Base-by-base conservation (phyloP, 2,329 filamentous ascomycete species). In the Pseudogymnoascus sp. region DNA sequence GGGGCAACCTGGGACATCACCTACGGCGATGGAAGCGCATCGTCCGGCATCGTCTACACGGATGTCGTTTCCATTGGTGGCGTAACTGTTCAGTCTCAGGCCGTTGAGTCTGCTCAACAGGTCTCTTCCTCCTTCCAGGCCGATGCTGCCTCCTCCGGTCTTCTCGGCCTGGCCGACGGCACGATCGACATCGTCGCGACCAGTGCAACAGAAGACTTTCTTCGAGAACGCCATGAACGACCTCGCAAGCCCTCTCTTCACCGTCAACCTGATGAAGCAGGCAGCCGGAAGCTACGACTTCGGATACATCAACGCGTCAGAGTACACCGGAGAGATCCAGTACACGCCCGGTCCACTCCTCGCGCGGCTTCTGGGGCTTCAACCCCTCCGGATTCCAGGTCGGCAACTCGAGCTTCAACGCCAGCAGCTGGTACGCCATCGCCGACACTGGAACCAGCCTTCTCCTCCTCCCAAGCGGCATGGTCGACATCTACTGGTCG, bases 131-230 rank as follows among this genome's bases (percentile, higher is more conserved):
- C 60, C 1, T 73, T 74, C 65, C 65, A 68, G 14, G 37, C 45
- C 18, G 71, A 72, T 60, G 60, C 68, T 38, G 64, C 66, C 6
- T 58, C 65, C 18, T 83, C 86, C 66, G 85, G 85, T 41, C 78
- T 88, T 9, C 77, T 88, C n/a, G 85, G 85, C n/a, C 77, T 88
- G 33, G 84, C 78, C 2, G 66, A 64, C 37, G 61, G 52, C n/a
- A 63, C 25, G n/a, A 35, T 65, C 49, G 67, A 68, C 49, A 62
- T 60, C 5, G 63, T 65, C n/a, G 5, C 25, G 21, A 1, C 66
- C 66, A 14, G 59, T 35, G 2, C 21, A 59, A 16, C 65, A 64
- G 59, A 62, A 65, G 16, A 67, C 65, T 4, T 67, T 63, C 59
- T 65, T 68, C 61, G 65, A 65, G 23, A 68, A 67, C 25, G 58